phyloP scores from a whole-genome alignment of 2,329 filamentous ascomycete species.

The Cladobotryum mycophilum region DNA sequence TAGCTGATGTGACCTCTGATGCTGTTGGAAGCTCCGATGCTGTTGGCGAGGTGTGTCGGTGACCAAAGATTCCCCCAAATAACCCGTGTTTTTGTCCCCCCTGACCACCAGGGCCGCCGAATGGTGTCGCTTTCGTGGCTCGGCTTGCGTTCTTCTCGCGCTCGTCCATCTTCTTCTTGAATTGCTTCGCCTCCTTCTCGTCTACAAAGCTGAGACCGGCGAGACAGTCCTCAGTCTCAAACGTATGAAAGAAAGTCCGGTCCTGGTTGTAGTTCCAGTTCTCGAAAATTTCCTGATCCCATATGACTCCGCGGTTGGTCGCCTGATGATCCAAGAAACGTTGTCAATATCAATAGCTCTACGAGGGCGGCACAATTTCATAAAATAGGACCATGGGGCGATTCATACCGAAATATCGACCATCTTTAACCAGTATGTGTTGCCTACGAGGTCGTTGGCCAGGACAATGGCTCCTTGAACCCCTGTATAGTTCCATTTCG shows the following conservation, averaged over 20 bases:
- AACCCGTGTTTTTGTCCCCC: slow-evolving; percentile 39
- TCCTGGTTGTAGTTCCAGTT: slow-evolving; percentile 94
- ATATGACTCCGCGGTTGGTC: slow-evolving; percentile 76
- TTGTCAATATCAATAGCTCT: slow-evolving; percentile 2
- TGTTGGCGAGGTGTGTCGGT: slow-evolving; percentile 53
- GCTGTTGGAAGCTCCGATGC: slow-evolving; percentile 32
- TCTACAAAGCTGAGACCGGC: slow-evolving; percentile 89
- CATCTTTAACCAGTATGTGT: slow-evolving; percentile 96
- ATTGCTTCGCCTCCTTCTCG: slow-evolving; percentile 95
- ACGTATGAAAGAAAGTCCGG: slow-evolving; percentile 94
- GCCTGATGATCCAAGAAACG: slow-evolving; percentile 42
- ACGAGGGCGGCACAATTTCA: not conserved
- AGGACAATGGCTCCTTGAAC: slow-evolving; percentile 87
- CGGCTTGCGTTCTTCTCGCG: slow-evolving; percentile 93
- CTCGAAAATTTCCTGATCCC: slow-evolving; percentile 98
- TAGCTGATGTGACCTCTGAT: slow-evolving; percentile 48
- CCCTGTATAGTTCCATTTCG: slow-evolving; percentile 90
- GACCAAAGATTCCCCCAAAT: slow-evolving; percentile 57
- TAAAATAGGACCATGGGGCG: slow-evolving; percentile 9
- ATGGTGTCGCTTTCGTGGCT: slow-evolving; percentile 72
- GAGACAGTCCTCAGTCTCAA: slow-evolving; percentile 88
- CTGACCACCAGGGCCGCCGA: slow-evolving; percentile 43
- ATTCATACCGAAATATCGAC: slow-evolving; percentile 80
- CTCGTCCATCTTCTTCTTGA: slow-evolving; percentile 96
- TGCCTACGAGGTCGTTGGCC: slow-evolving; percentile 87